Evolutionary conservation across 805 yeast species (phyloP).

Genomic region (Candida arabinofermentans): DNA sequence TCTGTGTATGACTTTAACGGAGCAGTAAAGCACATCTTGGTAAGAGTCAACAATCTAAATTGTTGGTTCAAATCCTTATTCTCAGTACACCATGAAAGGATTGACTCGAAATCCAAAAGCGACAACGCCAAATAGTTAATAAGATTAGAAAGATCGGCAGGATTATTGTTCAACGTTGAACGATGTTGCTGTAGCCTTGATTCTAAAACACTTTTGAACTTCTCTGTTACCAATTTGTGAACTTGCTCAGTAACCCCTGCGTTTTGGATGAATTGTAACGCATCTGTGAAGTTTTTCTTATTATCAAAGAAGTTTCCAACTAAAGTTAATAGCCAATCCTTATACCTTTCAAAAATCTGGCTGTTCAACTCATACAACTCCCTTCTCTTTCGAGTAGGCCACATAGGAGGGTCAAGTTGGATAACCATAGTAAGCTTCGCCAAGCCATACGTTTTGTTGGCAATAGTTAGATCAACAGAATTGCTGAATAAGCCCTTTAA

Average conservation of each 20-base stretch:
- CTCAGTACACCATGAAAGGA: slow-evolving; percentile 24
- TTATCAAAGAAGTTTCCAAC: slow-evolving; percentile 20
- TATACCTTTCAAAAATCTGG: slow-evolving; percentile 13
- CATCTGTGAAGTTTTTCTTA: slow-evolving; percentile 16
- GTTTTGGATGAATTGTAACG: slow-evolving; percentile 17
- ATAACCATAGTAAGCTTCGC: slow-evolving; percentile 24
- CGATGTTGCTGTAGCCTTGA: slow-evolving; percentile 10
- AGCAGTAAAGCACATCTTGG: slow-evolving; percentile 13
- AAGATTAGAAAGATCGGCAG: slow-evolving; percentile 11
- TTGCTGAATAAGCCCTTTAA: slow-evolving; percentile 11
- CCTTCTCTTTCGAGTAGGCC: slow-evolving; percentile 22
- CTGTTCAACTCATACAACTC: slow-evolving; percentile 11
- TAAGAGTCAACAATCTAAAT: slow-evolving; percentile 17
- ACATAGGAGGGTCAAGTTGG: slow-evolving; percentile 18
- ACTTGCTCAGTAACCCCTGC: slow-evolving; percentile 14
- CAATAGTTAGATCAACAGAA: slow-evolving; percentile 16
- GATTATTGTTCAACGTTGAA: background rate
- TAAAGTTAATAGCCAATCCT: slow-evolving; percentile 4
- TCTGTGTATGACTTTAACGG: slow-evolving; percentile 20
- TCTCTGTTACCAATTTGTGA: slow-evolving; percentile 8
- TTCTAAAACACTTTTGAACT: slow-evolving; percentile 7
- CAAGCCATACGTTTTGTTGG: slow-evolving; percentile 21
- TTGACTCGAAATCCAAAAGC: slow-evolving; percentile 20
- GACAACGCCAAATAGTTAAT: slow-evolving; percentile 16
- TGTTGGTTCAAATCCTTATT: slow-evolving; percentile 19